Evolutionary conservation across 352 stramenopile species (phyloP), one percentile per base, ranked within the genome.

Genomic region (Globisporangium parvum): DNA sequence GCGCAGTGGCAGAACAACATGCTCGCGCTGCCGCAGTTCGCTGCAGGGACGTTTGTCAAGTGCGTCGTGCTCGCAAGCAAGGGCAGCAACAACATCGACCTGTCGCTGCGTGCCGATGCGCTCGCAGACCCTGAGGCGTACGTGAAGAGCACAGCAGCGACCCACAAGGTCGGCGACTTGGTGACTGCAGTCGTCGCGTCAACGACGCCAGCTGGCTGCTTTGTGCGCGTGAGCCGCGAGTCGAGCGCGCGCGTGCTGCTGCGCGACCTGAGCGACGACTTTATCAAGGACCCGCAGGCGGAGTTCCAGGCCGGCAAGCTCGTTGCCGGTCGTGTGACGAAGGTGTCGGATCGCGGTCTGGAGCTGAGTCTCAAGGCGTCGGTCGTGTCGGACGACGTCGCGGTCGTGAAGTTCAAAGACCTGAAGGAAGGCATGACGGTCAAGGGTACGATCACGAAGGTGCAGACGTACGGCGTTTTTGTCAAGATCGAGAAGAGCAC

Each of bases 381-480:
- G 6, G 70, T 96, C 9, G 76, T 98, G 10, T 89, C 96, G n/a
- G 79, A 96, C 39, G 84, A 93, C 54, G 80, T 88, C 46, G 67
- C 73, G 10, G 73, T 87, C 57, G 57, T 98, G 37, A 88, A 82
- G 58, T 95, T 91, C 69, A 86, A 90, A 62, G 89, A 98, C 55
- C 77, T 99, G 39, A 71, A 88, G 57, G 74, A 92, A 28, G 91
- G 91, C 24, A 68, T 86, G 35, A 98, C 93, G 33, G 88, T 98
- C 55, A 98, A 96, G 68, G 96, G 91, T 55, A 97, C 90, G 55
- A 95, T 99, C 64, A 96, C 90, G 17, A 95, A 96, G 63, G 79
- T 99, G 23, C 92, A 98, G 65, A 65, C 77, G 31, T 99, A 98
- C 64, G 96, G 96, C 46, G 94, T 98, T 20, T 98, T 98, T 65